Evolutionary conservation across 75 land plant genomes (phyloP), one percentile per base, ranked within the genome.

Genomic region (Selaginella tamariscina): DNA sequence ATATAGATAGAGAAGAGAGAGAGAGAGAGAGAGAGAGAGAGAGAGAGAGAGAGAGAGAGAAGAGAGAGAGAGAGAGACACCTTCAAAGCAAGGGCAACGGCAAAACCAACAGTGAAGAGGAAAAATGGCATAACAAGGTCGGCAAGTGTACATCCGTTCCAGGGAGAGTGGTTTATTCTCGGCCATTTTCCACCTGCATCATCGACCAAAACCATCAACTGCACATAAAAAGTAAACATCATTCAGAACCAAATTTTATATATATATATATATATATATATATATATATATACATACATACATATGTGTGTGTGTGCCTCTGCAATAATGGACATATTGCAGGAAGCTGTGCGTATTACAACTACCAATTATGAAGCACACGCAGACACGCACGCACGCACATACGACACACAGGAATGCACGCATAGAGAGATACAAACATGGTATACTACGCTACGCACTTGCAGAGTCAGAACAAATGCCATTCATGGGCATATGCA

Each of bases 91-190:
- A 86, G 84, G 22, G 86, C 77, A 71, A 83, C 75, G 30, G 89
- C 84, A 71, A 86, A 64, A 22, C 89, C 89, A 24, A 86, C 89
- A 62, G 83, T 86, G 80, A 86, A 86, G 54, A 83, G 75, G 31
- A 86, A 86, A 57, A 86, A 86, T 1, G 86, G 89, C 86, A 83
- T 86, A 21, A 86, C 89, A 72, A 86, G 83, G 67, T 86, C 89
- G 24, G 89, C 89, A 33, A 86, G 77, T 31, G 77, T 79, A 73
- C 89, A 86, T 13, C 89, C 89, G 60, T 86, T 73, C 86, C 86
- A 86, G 8, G 89, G 89, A 9, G 86, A 79, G 56, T 86, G 89
- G 0, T 72, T 80, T n/a, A 86, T 86, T 79, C 66, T 39, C n/a
- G 77, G 82, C 84, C 84, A 86, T 27, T 81, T 74, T 32, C 81